Base-by-base conservation (phyloP, 139 green algal genomes). In the Auxenochlorella pyrenoidosa region DNA sequence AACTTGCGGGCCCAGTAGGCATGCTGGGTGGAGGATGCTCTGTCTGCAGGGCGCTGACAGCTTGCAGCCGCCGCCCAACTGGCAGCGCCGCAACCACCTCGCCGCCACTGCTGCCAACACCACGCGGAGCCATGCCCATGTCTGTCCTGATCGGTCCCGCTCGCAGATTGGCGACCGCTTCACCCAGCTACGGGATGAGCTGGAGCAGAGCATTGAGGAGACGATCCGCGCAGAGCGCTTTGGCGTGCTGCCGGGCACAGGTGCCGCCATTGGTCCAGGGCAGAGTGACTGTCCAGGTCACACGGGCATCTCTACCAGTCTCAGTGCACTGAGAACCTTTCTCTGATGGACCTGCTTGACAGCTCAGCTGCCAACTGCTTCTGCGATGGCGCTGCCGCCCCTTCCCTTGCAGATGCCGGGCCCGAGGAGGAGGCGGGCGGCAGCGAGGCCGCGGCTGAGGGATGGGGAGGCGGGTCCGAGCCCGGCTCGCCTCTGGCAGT, bases 121-220 rank as follows among this genome's bases (percentile, higher is more conserved):
- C 22, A 58, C 16, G 40, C 40, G 34, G 47, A 43, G 34, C 72
- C 40, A 36, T 71, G 63, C 63, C 68, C 34, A 5, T 44, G 2
- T 8, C 54, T 63, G 54, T 63, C 16, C 10, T 13, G 2, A 13
- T 24, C 26, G 30, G 13, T 71, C 16, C 70, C 19, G 34, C 34
- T 30, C 66, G 44, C 36, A 85, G 63, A 75, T 85, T 60, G 80
- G 80, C 24, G 80, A 85, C 30, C 80, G 80, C 80, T 85, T 85
- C 63, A 60, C 63, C 26, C 26, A 40, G 38, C 80, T 85, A 63
- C 41, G 43, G 40, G 63, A 75, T 63, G 80, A 85, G 60, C 80
- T 85, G 80, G 80, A 85, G 63, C 40, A 59, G 2, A 85, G 32
- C 80, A 85, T 85, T 26, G 80, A 85, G 80, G 80, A 85, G 28